These are phyloP conservation scores for Ceratobasidium sp. DNA, from an alignment of 1,284 basidiomycete genomes.

Conservation along the genomic window DNA sequence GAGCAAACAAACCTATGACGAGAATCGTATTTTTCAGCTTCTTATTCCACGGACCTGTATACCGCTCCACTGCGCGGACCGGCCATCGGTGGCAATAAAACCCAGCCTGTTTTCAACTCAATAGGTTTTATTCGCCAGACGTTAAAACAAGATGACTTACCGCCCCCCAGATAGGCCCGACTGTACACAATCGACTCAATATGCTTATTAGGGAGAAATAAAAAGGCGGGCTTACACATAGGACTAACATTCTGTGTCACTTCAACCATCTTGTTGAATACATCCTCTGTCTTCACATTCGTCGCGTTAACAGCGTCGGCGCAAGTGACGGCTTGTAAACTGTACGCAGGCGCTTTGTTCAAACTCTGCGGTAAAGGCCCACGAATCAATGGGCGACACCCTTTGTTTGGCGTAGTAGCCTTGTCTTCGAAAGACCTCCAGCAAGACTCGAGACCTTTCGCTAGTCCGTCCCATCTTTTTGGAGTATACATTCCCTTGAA, in stretches of 20 bases:
- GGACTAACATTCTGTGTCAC: not conserved
- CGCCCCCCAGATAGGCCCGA: conserved; percentile 10
- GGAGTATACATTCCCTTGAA: not conserved
- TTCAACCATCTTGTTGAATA: conserved; percentile 23
- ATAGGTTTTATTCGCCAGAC: not conserved
- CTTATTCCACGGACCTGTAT: conserved; percentile 11
- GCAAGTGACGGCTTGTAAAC: conserved; percentile 33
- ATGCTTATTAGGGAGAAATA: not conserved
- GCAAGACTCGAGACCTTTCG: not conserved
- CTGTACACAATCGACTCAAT: not conserved
- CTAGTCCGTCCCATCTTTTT: not conserved
- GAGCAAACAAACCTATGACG: conserved; percentile 20
- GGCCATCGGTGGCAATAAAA: conserved; percentile 33
- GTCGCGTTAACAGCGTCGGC: conserved; percentile 29
- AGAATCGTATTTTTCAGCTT: conserved; percentile 32
- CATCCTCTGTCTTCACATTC: conserved; percentile 32
- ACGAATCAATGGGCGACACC: not conserved
- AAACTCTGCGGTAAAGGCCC: not conserved
- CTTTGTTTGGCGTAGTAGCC: too few relatives aligned
- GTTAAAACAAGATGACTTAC: not conserved
- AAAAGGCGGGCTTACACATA: conserved; percentile 19
- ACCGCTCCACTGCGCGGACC: conserved; percentile 33
- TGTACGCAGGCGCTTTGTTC: not conserved
- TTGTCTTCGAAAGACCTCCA: not conserved
- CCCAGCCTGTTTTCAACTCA: not conserved